Evolutionary conservation across 192 early-diverging fungal species (phyloP).

Genomic region (Backusella mclennaniae): DNA sequence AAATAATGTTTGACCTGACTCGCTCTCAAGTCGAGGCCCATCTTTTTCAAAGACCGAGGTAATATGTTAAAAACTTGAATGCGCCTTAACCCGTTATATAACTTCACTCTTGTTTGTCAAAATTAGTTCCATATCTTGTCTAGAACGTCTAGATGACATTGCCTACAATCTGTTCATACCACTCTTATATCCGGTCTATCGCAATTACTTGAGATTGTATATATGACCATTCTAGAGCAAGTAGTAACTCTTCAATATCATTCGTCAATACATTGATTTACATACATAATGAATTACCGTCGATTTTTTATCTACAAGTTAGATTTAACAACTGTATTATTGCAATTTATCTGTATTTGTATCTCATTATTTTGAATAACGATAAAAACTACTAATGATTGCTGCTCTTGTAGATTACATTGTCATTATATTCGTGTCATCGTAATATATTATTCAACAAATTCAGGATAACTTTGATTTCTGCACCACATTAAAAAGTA

Average conservation of each 20-base stretch:
- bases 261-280: background rate
- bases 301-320: background rate
- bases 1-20: background rate
- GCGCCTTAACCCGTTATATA: background rate
- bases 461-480: background rate
- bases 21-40: background rate
- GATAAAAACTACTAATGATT: background rate
- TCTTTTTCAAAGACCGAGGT: background rate
- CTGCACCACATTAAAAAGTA: constrained; percentile 6
- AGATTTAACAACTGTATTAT: background rate
- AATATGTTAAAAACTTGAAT: constrained; percentile 1
- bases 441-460: background rate
- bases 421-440: background rate
- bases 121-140: background rate
- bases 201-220: background rate
- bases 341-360: background rate
- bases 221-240: background rate
- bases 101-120: background rate
- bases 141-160: background rate
- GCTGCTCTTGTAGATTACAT: background rate
- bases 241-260: background rate
- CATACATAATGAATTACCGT: background rate
- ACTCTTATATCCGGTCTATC: background rate
- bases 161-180: background rate
- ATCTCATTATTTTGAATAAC: background rate